Evolutionary conservation across 23 red algal species (phyloP), one percentile per base, ranked within the genome.

Genomic region (Cyanidiococcus yangmingshanensis): DNA sequence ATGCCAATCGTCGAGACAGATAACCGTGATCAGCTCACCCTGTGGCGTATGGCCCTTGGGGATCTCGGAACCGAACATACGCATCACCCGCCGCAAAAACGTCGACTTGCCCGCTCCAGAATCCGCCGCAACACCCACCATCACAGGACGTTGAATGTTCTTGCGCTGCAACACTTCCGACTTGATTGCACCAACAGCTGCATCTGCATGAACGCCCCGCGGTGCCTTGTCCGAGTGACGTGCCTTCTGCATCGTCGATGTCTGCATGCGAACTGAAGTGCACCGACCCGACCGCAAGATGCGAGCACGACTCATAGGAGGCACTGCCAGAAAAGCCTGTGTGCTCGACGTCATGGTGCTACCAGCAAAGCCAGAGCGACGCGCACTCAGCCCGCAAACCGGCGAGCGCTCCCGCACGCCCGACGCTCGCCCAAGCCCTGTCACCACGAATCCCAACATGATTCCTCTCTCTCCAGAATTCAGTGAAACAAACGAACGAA

Each of bases 71-170:
- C 92, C 92, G 41, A 96, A 96, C 54, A 96, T 96, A 38, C 82
- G 78, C 37, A 75, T 85, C 31, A 96, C 92, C 35, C 92, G 79
- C 17, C 87, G 75, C 75, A 96, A 80, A 75, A 96, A 96, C 16
- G 92, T 96, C 50, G 79, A 85, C 86, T 96, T 96, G 38, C 92
- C 92, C 68, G 87, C 90, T 30, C 92, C 92, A 31, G 87, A 90
- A 54, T 96, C 92, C n/a, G 92, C 92, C 21, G 92, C 92, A n/a
- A 96, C 92, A 37, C 87, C 92, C 51, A 96, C 90, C 39, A 96
- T 96, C 32, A 96, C 87, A 38, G 92, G 92, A 27, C 83, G 50
- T 1, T 85, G 41, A 68, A 96, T 96, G 78, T 76, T 67, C 82
- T 96, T 96, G 33, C 25, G 34, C 58, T 50, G 31, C 81, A 96